These are phyloP conservation scores for Elaeis guineensis DNA, from an alignment of 176 grass and related monocot genomes.

Conservation along the genomic window DNA sequence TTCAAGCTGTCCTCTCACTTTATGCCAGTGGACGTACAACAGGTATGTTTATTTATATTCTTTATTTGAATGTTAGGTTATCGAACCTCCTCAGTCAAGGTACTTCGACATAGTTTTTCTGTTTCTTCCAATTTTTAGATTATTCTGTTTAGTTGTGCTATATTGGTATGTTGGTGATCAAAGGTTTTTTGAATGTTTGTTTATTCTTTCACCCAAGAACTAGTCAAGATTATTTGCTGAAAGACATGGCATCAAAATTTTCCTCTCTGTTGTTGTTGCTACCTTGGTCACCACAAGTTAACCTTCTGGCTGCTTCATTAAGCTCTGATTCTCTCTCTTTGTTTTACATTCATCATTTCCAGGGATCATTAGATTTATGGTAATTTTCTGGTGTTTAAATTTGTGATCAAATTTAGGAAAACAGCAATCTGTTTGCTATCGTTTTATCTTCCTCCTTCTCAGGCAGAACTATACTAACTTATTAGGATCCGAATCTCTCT, in stretches of 20 bases:
- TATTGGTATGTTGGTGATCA: too few species aligned
- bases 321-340: background rate
- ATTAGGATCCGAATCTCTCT: too few species aligned
- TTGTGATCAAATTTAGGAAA: background rate
- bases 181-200: too few species aligned
- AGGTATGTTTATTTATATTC: background rate
- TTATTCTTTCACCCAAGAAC: too few species aligned
- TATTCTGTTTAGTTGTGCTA: too few species aligned
- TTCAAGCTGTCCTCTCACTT: slow-evolving; percentile 15
- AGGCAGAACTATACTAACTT: background rate
- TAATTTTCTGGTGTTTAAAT: background rate
- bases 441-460: background rate
- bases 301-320: background rate
- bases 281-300: too few species aligned
- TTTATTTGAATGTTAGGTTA: background rate
- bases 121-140: too few species aligned
- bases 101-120: too few species aligned
- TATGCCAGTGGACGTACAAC: slow-evolving; percentile 17
- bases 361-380: background rate
- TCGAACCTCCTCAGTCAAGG: too few species aligned
- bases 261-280: too few species aligned
- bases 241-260: too few species aligned
- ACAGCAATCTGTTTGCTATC: background rate
- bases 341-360: background rate
- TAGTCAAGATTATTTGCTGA: too few species aligned